phyloP scores from a whole-genome alignment of 257 asterid species.

The Penstemon newberryi region DNA sequence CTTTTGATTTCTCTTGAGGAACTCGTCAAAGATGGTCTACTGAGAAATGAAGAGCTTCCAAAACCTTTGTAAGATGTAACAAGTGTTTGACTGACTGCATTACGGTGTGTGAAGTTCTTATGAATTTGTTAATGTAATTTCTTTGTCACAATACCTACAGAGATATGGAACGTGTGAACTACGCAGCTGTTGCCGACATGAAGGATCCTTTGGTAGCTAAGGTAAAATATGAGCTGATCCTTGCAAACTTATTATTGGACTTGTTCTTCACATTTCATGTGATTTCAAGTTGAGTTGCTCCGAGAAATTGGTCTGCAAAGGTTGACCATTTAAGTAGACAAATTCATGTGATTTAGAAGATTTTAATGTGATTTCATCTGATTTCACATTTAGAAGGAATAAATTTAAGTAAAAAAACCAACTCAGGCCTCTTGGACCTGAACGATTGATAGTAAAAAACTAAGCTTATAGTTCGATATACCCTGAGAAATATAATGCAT shows the following conservation, averaged over 20 bases:
- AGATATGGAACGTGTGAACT: constrained; percentile 70
- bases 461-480: constrained; percentile 18
- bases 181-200: constrained; percentile 59
- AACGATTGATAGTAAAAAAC: constrained; percentile 15
- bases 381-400: not conserved
- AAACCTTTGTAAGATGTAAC: constrained; percentile 65
- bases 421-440: not conserved
- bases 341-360: too few species aligned
- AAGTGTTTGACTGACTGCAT: constrained; percentile 9
- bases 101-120: constrained; percentile 8
- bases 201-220: constrained; percentile 81
- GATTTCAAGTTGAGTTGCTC: constrained; percentile 16
- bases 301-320: constrained; percentile 11
- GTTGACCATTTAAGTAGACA: not conserved
- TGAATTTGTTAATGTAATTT: constrained; percentile 10
- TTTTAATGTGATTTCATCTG: too few species aligned
- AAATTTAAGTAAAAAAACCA: not conserved
- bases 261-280: not conserved
- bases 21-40: constrained; percentile 85
- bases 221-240: constrained; percentile 42
- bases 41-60: constrained; percentile 80
- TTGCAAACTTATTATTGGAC: constrained; percentile 18
- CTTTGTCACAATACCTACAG: constrained; percentile 43
- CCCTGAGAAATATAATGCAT: not conserved
- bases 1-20: constrained; percentile 92